Base-by-base conservation (phyloP, 2,329 filamentous ascomycete species). In the Aspergillaceae sp. region DNA sequence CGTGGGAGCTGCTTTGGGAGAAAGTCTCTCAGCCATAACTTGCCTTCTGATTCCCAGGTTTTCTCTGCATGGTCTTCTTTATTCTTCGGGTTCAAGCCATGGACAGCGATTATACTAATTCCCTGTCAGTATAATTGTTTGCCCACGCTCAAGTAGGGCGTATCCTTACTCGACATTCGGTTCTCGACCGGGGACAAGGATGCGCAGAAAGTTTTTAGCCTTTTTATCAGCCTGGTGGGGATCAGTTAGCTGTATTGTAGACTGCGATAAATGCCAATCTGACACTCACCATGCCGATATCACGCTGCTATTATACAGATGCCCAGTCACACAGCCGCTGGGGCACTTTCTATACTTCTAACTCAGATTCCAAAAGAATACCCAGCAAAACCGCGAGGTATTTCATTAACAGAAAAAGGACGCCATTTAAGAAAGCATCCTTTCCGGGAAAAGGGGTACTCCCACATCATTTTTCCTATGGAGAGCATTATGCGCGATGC, bases 21-120 rank as follows among this genome's bases (percentile, higher is more conserved):
- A 28, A 59, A 54, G 43, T 57, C 56, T 27, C 43, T 44, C 32
- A 54, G 45, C 52, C 50, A 53, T 40, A 56, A 26, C 35, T 54
- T 55, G 5, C 47, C 49, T 29, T 42, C 46, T 27, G 45, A 45
- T 29, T 49, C 53, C 55, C 55, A 58, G 8, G 54, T 56, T 37
- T 38, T 32, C 38, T 55, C 49, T 2, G 52, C 51, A 36, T 56
- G 53, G 28, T 46, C 36, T 9, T 44, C 43, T 37, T 50, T 50
- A 35, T 48, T 52, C 32, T 46, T 52, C 2, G 52, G 52, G 34
- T 56, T 56, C 2, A 59, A 52, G 4, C 56, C 55, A 45, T 59
- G 55, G 4, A 57, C 43, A 4, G 54, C 54, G 29, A 59, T 40
- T 38, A 59, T 56, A 41, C 56, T 59, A 33, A 32, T 8, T 37